These are phyloP conservation scores for Colletotrichum chlorophyti DNA, from an alignment of 2,329 filamentous ascomycete species.

Conservation along the genomic window DNA sequence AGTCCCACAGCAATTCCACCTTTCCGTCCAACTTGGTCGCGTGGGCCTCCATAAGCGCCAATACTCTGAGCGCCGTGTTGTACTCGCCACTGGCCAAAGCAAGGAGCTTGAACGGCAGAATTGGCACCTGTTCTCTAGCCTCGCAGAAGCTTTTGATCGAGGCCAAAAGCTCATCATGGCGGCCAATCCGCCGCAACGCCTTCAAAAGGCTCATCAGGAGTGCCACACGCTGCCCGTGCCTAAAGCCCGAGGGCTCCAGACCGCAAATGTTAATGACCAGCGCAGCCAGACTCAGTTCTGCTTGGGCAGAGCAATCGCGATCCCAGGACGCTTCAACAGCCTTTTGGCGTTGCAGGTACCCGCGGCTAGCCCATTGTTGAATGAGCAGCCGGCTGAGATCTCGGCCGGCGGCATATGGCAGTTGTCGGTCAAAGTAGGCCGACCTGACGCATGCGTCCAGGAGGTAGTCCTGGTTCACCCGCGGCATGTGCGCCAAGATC, in stretches of 20 bases:
- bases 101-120: constrained; percentile 10
- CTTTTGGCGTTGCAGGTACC: constrained; percentile 1
- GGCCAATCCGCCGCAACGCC: constrained; percentile 23
- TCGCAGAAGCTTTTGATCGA: constrained; percentile 23
- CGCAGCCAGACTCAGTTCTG: constrained; percentile 6
- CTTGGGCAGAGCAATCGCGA: not conserved
- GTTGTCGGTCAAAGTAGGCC: constrained; percentile 8
- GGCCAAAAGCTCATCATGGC: constrained; percentile 22
- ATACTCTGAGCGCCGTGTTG: constrained; percentile 34
- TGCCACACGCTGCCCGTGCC: not conserved
- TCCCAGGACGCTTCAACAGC: not conserved
- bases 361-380: constrained; percentile 32
- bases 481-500: constrained; percentile 30
- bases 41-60: constrained; percentile 24
- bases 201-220: constrained; percentile 26
- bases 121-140: not conserved
- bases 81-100: constrained; percentile 34
- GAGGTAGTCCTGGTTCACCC: constrained; percentile 23
- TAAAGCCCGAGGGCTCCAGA: not conserved
- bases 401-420: constrained; percentile 5
- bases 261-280: constrained; percentile 4
- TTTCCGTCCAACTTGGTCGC: not conserved
- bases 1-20: constrained; percentile 35
- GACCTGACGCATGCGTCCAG: constrained; percentile 28
- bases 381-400: constrained; percentile 31